Evolutionary conservation across 768 basidiomycete genomes (phyloP).

Genomic region (Lactarius tabidus): DNA sequence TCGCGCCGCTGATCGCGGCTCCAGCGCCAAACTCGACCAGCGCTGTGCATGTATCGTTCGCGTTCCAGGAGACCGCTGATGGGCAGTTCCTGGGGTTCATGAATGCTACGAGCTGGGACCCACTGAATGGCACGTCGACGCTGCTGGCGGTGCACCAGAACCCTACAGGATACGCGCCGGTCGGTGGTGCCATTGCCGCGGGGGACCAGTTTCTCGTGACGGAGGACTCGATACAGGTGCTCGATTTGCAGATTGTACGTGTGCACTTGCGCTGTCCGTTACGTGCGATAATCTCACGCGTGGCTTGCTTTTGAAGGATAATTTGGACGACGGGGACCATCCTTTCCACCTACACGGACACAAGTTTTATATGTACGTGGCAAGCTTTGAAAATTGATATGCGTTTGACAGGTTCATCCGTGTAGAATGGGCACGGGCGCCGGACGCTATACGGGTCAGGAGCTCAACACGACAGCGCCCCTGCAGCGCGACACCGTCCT

Average conservation of each 20-base stretch:
- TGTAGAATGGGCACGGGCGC: slow-evolving; percentile 19
- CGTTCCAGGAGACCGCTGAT: slow-evolving; percentile 15
- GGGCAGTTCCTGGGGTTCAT: slow-evolving; percentile 21
- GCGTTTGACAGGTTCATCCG: not conserved
- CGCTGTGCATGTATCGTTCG: slow-evolving; percentile 2
- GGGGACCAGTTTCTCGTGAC: slow-evolving; percentile 17
- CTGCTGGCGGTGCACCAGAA: slow-evolving; percentile 15
- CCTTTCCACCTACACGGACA: slow-evolving; percentile 23
- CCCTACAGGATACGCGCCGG: not conserved
- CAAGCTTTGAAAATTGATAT: not conserved
- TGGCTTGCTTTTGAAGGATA: slow-evolving; percentile 1
- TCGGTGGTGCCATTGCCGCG: not conserved
- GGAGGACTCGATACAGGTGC: slow-evolving; percentile 21
- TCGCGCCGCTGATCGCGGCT: slow-evolving; percentile 6
- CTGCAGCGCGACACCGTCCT: slow-evolving; percentile 21
- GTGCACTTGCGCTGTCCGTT: not conserved
- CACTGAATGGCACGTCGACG: slow-evolving; percentile 14
- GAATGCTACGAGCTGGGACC: slow-evolving; percentile 21
- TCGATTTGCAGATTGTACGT: slow-evolving; percentile 18
- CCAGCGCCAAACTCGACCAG: slow-evolving; percentile 11
- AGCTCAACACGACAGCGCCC: slow-evolving; percentile 16
- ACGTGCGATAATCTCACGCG: not conserved
- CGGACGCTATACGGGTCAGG: slow-evolving; percentile 19
- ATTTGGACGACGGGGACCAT: slow-evolving; percentile 23
- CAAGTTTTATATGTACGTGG: slow-evolving; percentile 19